phyloP scores from a whole-genome alignment of 2,329 filamentous ascomycete species.

The Penicillium sumatraense region DNA sequence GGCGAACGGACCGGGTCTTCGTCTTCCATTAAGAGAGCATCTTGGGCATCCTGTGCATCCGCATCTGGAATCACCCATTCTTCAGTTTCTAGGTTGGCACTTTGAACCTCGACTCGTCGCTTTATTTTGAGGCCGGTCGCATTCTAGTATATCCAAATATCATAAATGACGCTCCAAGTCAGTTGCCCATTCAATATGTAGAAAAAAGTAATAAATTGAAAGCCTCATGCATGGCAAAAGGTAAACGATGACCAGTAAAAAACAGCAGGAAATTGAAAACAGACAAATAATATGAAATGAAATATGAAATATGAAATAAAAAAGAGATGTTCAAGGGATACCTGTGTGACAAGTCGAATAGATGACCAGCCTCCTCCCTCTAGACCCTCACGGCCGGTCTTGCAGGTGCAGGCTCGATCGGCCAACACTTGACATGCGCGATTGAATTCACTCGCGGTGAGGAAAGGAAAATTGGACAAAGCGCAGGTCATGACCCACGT shows the following conservation, averaged over 20 bases:
- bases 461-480: constrained; percentile 60
- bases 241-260: constrained; percentile 3
- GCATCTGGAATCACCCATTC: constrained; percentile 11
- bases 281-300: no score
- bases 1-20: constrained; percentile 33
- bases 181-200: background rate
- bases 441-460: constrained; percentile 66
- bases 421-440: constrained; percentile 66
- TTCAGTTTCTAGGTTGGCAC: background rate
- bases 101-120: constrained; percentile 25
- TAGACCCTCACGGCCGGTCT: constrained; percentile 58
- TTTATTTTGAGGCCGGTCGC: constrained; percentile 36
- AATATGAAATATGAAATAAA: constrained; percentile 3
- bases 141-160: constrained; percentile 26
- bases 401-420: constrained; percentile 37
- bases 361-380: constrained; percentile 55
- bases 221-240: background rate
- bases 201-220: constrained; percentile 5
- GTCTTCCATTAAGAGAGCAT: constrained; percentile 30
- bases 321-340: constrained; percentile 28
- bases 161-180: background rate
- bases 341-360: constrained; percentile 35
- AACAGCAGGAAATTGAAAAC: no score
- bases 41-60: constrained; percentile 14
- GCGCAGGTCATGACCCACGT: constrained; percentile 18